These are phyloP conservation scores for Lobosporangium transversale DNA, from an alignment of 192 early-diverging fungal genomes.

Conservation along the genomic window DNA sequence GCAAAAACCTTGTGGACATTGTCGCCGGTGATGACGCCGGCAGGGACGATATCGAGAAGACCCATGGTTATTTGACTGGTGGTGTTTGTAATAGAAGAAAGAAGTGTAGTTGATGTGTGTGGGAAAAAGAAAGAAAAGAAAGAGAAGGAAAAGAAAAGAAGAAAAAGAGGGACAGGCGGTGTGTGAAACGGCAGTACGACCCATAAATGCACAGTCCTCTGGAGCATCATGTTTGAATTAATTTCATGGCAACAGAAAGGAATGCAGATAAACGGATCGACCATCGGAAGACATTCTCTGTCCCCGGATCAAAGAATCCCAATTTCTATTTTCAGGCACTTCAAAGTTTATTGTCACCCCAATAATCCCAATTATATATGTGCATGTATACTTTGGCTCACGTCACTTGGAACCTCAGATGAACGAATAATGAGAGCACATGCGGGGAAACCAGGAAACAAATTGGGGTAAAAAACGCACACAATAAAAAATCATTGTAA, in stretches of 20 bases:
- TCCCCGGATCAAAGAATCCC: not conserved
- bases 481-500: no score
- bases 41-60: slow-evolving; percentile 83
- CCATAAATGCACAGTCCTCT: no score
- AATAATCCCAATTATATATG: no score
- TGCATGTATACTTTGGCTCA: no score
- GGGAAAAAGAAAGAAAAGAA: slow-evolving; percentile 7
- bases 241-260: no score
- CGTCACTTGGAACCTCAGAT: not conserved
- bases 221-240: no score
- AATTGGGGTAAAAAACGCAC: no score
- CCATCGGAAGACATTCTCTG: not conserved
- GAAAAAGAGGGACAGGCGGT: not conserved
- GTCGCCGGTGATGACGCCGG: slow-evolving; percentile 95
- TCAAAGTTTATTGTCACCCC: not conserved
- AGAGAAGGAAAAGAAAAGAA: not conserved
- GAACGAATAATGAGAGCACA: not conserved
- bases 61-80: slow-evolving; percentile 64
- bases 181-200: no score
- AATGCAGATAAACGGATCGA: no score
- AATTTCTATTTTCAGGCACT: not conserved
- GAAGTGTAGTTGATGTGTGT: slow-evolving; percentile 2
- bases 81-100: not conserved
- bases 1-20: slow-evolving; percentile 85
- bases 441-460: slow-evolving; percentile 6